Percentiles rank a stretch among this genome's conserved stretches.
These are phyloP conservation scores for Neohortaea acidophila DNA, from an alignment of 495 filamentous ascomycete species.

Conservation along the genomic window DNA sequence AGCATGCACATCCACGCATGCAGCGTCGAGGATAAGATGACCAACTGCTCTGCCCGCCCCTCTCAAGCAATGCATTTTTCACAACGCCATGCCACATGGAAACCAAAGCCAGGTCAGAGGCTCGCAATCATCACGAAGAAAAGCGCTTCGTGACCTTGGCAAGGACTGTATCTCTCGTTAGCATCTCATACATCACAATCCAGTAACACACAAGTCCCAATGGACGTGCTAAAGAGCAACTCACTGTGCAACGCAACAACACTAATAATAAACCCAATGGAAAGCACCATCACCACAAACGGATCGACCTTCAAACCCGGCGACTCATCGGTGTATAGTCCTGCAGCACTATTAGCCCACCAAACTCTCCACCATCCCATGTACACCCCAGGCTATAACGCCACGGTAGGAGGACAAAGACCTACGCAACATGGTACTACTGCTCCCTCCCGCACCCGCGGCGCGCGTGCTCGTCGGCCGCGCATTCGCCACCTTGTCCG, in stretches of 20 bases:
- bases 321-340: constrained; percentile 95
- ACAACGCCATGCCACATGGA: too few species aligned
- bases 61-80: not conserved
- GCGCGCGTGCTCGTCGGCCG: constrained; percentile 80
- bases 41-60: too few species aligned
- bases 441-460: constrained; percentile 88
- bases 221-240: constrained; percentile 22
- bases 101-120: too few species aligned
- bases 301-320: constrained; percentile 94
- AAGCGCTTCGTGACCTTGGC: constrained; percentile 91
- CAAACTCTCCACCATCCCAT: constrained; percentile 3
- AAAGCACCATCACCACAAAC: constrained; percentile 87
- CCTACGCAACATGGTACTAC: constrained; percentile 91
- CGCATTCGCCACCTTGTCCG: constrained; percentile 82
- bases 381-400: too few species aligned
- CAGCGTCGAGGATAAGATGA: too few species aligned
- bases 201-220: constrained; percentile 1
- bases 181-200: not conserved
- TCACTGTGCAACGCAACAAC: constrained; percentile 93
- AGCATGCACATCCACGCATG: too few species aligned
- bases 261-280: constrained; percentile 93
- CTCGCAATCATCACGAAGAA: too few species aligned
- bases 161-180: constrained; percentile 49
- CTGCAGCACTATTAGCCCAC: constrained; percentile 27
- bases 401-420: too few species aligned